Conservation (phyloP, 148 eudicot species). For the Oxyria digyna region DNA sequence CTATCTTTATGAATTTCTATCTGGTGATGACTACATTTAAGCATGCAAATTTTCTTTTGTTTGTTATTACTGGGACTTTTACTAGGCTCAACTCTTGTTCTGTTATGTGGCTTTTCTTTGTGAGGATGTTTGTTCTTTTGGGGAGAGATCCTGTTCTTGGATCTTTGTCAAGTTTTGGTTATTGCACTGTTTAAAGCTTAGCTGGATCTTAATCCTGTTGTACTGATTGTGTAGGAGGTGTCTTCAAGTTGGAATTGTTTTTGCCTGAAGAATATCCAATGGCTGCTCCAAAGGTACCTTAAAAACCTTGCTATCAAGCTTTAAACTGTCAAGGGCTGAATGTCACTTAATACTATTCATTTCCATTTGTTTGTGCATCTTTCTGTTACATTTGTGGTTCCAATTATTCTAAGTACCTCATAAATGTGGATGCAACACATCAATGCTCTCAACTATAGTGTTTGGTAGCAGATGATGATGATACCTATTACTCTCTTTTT, state of each 20-base stretch:
- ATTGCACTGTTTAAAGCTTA: neutral
- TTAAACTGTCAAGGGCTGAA: neutral
- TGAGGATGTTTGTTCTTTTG: neutral
- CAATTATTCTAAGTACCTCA: neutral
- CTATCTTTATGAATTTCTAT: neutral
- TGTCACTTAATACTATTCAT: neutral
- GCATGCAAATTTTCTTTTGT: neutral
- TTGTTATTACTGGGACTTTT: neutral
- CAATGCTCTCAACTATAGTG: neutral
- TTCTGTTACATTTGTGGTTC: neutral
- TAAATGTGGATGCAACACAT: neutral
- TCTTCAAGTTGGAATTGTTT: conserved; percentile 92
- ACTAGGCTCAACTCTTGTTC: neutral
- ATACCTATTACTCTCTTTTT: no score
- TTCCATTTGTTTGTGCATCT: neutral
- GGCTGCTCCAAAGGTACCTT: conserved; percentile 96
- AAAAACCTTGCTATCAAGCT: neutral
- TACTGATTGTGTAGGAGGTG: conserved; percentile 57
- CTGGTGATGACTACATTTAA: neutral
- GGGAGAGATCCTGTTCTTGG: neutral
- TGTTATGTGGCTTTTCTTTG: neutral
- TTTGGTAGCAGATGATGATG: no score
- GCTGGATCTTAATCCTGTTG: conserved; percentile 2
- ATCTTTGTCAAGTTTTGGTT: neutral
- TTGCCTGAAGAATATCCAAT: conserved; percentile 98